phyloP scores from a whole-genome alignment of 2,329 filamentous ascomycete species.

The Onygenales sp. region DNA sequence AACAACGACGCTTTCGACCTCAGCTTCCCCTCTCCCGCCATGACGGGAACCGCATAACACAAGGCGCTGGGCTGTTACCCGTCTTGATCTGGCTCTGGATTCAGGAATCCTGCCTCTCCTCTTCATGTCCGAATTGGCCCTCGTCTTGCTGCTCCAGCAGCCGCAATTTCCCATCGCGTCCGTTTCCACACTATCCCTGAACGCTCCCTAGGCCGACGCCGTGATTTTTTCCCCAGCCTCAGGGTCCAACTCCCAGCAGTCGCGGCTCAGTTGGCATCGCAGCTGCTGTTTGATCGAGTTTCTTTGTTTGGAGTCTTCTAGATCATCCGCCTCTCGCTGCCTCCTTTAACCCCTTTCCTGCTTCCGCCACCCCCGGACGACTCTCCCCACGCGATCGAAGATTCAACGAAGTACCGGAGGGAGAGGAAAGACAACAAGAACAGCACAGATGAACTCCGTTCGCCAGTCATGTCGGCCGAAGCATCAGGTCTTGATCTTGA shows the following conservation, averaged over 20 bases:
- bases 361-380: background rate
- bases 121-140: constrained; percentile 5
- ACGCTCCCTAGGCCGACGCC: background rate
- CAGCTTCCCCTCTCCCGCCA: background rate
- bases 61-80: background rate
- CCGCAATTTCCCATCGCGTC: background rate
- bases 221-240: background rate
- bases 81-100: background rate
- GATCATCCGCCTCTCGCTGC: background rate
- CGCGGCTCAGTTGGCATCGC: background rate
- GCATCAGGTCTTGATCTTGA: constrained; percentile 90
- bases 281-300: background rate
- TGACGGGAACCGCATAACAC: background rate
- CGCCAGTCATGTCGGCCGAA: constrained; percentile 68
- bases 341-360: background rate
- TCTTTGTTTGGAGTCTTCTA: background rate
- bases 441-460: constrained; percentile 42
- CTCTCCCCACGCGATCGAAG: background rate
- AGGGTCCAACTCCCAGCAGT: background rate
- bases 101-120: background rate
- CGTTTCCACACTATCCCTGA: background rate
- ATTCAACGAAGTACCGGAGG: background rate
- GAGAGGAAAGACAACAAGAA: background rate
- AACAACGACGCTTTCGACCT: background rate
- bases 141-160: constrained; percentile 4